Conservation (phyloP, 2,329 filamentous ascomycete genomes). For the Verticillium tricorpus region DNA sequence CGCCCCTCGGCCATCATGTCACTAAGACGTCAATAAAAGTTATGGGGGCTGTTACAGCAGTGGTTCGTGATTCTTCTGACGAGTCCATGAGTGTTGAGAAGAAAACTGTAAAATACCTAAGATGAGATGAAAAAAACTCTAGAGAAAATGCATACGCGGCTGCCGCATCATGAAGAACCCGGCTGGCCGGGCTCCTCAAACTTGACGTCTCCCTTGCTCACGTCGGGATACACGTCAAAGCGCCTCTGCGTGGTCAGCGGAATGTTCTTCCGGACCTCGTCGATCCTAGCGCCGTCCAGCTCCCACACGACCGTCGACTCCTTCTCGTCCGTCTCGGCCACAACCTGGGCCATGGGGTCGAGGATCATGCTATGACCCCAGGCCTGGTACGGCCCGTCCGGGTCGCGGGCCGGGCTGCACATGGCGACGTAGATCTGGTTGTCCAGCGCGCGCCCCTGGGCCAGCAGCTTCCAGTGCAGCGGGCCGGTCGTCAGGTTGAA, state of each 20-base stretch:
- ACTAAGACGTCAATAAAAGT: too few species aligned
- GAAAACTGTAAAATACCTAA: too few species aligned
- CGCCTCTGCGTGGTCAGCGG: constrained; percentile 79
- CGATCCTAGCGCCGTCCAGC: constrained; percentile 63
- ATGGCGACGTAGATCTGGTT: constrained; percentile 93
- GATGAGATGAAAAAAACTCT: background rate
- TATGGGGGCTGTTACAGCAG: too few species aligned
- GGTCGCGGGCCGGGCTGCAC: constrained; percentile 85
- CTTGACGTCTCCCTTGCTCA: constrained; percentile 57
- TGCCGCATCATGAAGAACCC: background rate
- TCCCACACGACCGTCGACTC: constrained; percentile 75
- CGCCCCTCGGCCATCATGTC: too few species aligned
- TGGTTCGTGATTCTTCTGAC: too few species aligned
- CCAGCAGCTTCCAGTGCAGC: constrained; percentile 85
- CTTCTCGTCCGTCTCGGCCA: constrained; percentile 71
- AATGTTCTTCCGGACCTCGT: constrained; percentile 74
- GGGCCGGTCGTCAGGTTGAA: constrained; percentile 94
- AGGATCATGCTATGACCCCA: constrained; percentile 89
- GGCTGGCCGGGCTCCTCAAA: background rate
- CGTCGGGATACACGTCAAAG: constrained; percentile 94
- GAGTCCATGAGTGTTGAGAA: too few species aligned
- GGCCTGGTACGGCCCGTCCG: constrained; percentile 74
- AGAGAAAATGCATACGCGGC: background rate
- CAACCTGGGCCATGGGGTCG: constrained; percentile 80
- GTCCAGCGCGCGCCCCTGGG: constrained; percentile 78